Conservation (phyloP, 805 yeast species). For the Nakazawaea sp. region DNA sequence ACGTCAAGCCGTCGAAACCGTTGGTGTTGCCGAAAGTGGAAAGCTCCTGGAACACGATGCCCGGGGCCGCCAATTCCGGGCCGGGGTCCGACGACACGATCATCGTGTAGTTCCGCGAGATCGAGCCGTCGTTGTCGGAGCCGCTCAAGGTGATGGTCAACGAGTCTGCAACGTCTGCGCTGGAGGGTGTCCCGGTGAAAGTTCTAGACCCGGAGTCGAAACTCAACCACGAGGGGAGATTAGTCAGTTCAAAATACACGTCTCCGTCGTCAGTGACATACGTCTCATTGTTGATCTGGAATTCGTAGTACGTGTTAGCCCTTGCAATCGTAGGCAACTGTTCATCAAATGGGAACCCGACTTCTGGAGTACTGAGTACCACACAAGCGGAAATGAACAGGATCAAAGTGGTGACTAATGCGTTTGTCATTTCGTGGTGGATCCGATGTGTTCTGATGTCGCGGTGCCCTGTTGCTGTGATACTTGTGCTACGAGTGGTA, state of each 20-base stretch:
- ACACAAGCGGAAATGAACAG: not conserved
- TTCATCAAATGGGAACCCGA: conserved; percentile 71
- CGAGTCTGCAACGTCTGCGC: conserved; percentile 34
- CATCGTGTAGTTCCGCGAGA: conserved; percentile 46
- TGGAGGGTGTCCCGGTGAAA: conserved; percentile 61
- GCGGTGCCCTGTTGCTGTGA: too few relatives aligned
- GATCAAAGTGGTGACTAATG: not conserved
- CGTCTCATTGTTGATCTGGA: conserved; percentile 66
- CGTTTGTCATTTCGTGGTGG: too few relatives aligned
- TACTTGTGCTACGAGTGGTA: too few relatives aligned
- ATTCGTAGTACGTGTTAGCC: conserved; percentile 50
- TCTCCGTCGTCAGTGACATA: conserved; percentile 38
- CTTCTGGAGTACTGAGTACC: conserved; percentile 38
- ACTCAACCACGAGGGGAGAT: conserved; percentile 71
- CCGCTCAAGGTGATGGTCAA: conserved; percentile 56
- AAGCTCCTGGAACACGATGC: conserved; percentile 45
- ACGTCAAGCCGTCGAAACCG: conserved; percentile 67
- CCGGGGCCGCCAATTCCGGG: conserved; percentile 36
- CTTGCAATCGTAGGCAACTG: conserved; percentile 90
- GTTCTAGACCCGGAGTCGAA: conserved; percentile 59
- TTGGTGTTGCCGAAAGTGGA: conserved; percentile 66
- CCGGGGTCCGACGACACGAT: conserved; percentile 54
- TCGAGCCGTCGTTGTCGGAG: conserved; percentile 48
- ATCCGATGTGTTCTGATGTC: too few relatives aligned
- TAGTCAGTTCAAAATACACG: conserved; percentile 48